These are phyloP conservation scores for Didymella sp. DNA, from an alignment of 2,329 filamentous ascomycete genomes.

Conservation along the genomic window DNA sequence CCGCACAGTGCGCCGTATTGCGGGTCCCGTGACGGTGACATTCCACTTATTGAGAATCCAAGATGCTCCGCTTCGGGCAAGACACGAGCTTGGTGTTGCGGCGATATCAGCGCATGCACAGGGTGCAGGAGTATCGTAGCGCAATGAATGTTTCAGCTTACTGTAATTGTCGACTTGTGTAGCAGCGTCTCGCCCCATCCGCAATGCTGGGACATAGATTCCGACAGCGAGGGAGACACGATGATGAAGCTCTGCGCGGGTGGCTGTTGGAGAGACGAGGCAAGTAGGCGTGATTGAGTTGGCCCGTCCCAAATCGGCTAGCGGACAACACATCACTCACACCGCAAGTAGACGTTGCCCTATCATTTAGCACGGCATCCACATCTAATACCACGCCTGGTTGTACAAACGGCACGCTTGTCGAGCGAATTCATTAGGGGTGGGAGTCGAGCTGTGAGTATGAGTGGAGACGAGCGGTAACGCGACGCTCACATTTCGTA, in stretches of 20 bases:
- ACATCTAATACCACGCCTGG: slow-evolving; percentile 44
- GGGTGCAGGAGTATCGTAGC: slow-evolving; percentile 23
- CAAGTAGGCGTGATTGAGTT: slow-evolving; percentile 41
- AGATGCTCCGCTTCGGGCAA: slow-evolving; percentile 3
- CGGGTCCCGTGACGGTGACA: slow-evolving; percentile 37
- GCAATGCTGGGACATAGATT: slow-evolving; percentile 33
- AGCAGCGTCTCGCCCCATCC: slow-evolving; percentile 32
- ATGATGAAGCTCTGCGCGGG: slow-evolving; percentile 27
- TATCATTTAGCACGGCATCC: slow-evolving; percentile 42
- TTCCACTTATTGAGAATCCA: slow-evolving; percentile 12
- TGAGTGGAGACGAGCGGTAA: slow-evolving; percentile 12
- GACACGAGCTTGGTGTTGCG: slow-evolving; percentile 15
- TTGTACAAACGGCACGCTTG: slow-evolving; percentile 49
- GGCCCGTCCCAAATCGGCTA: slow-evolving; percentile 17
- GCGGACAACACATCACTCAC: slow-evolving; percentile 49
- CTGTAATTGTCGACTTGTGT: slow-evolving; percentile 34
- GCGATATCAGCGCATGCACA: slow-evolving; percentile 29
- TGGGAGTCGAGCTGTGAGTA: slow-evolving; percentile 21
- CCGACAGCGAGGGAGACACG: slow-evolving; percentile 32
- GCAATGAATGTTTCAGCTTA: slow-evolving; percentile 42
- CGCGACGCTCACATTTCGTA: slow-evolving; percentile 23
- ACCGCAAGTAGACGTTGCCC: slow-evolving; percentile 44
- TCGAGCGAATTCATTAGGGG: slow-evolving; percentile 31
- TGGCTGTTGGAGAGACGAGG: slow-evolving; percentile 35
- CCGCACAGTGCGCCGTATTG: slow-evolving; percentile 29